Conservation (phyloP, 2,329 filamentous ascomycete species). For the Immersiporthe knoxdaviesiana region DNA sequence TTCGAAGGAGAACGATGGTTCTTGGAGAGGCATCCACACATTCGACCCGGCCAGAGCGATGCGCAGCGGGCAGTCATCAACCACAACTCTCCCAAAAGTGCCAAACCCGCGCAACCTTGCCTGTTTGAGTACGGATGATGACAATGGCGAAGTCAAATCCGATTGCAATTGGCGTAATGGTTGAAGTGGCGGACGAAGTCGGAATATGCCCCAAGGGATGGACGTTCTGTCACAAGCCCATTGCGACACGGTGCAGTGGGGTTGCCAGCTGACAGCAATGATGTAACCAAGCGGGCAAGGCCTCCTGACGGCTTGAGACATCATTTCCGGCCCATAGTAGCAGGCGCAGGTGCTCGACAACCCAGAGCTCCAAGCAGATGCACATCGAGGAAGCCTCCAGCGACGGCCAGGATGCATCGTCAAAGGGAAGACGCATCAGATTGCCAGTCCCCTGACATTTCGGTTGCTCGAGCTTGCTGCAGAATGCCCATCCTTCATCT, state of each 20-base stretch:
- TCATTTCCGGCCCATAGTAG: background rate
- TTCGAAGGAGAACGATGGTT: background rate
- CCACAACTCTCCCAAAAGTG: background rate
- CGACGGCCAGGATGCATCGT: background rate
- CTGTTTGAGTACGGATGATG: background rate
- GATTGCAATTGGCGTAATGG: background rate
- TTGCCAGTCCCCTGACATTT: background rate
- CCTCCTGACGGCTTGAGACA: background rate
- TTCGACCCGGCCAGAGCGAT: background rate
- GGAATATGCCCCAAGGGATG: background rate
- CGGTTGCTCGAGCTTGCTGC: background rate
- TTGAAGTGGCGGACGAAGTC: background rate
- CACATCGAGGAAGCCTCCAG: background rate
- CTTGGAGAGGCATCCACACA: background rate
- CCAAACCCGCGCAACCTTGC: background rate
- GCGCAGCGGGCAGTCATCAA: background rate
- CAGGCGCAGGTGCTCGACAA: background rate
- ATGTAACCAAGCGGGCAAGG: background rate
- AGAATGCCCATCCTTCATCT: background rate
- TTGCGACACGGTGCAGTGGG: background rate
- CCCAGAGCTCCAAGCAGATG: background rate
- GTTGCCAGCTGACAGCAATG: background rate
- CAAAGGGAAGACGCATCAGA: background rate
- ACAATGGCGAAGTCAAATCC: background rate
- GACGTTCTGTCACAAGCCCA: background rate